phyloP scores from a whole-genome alignment of 2,329 filamentous ascomycete genomes.

The Corinectria fuckeliana region DNA sequence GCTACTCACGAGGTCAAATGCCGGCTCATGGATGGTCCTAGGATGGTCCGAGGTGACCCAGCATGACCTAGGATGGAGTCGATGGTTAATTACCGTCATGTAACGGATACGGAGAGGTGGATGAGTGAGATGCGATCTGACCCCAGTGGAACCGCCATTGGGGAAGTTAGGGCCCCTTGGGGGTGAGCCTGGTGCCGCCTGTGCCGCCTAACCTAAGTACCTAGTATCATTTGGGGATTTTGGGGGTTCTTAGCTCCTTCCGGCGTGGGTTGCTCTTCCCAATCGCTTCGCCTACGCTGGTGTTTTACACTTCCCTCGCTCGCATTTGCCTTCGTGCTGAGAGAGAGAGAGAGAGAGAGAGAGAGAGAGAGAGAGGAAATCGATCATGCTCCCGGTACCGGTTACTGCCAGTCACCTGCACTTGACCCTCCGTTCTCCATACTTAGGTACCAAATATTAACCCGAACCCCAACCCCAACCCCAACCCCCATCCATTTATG shows the following conservation, averaged over 20 bases:
- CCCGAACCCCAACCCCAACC: no score
- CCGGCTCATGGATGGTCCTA: constrained; percentile 13
- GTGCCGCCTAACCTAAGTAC: not conserved
- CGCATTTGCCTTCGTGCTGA: not conserved
- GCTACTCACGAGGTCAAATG: constrained; percentile 9
- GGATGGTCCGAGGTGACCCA: no score
- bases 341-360: no score
- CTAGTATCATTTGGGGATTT: not conserved
- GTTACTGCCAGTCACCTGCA: no score
- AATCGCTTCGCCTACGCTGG: not conserved
- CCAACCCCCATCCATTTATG: not conserved
- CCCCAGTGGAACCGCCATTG: not conserved
- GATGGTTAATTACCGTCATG: no score
- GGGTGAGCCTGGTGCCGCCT: not conserved
- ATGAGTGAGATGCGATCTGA: not conserved
- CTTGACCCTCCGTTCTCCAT: not conserved
- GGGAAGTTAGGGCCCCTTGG: constrained; percentile 3
- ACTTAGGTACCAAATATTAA: no score
- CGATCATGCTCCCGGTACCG: no score
- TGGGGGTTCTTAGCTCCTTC: not conserved
- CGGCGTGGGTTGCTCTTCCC: not conserved
- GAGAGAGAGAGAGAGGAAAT: no score
- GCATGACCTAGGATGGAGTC: not conserved
- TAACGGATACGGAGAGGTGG: no score
- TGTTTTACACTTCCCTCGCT: not conserved